These are phyloP conservation scores for Leccinum pellstonianum DNA, from an alignment of 768 basidiomycete genomes.

Conservation along the genomic window DNA sequence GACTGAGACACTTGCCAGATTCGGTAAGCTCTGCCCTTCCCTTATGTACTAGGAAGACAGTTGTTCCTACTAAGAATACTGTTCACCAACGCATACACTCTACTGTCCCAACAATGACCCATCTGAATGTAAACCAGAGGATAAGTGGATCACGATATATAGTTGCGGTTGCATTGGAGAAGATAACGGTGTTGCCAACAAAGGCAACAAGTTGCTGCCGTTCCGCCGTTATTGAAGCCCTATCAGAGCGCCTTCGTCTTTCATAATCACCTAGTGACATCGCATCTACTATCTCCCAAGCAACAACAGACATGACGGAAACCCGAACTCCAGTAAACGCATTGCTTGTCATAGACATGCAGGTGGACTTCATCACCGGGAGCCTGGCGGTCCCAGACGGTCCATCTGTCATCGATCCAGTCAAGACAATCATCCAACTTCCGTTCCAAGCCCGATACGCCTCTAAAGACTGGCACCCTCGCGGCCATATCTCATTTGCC, in stretches of 20 bases:
- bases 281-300: not conserved
- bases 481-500: slow-evolving; percentile 71
- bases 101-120: not conserved
- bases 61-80: not conserved
- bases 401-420: slow-evolving; percentile 50
- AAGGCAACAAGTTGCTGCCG: not conserved
- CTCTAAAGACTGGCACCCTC: slow-evolving; percentile 60
- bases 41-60: too few relatives aligned
- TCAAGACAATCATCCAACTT: slow-evolving; percentile 57
- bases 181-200: not conserved
- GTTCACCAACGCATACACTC: not conserved
- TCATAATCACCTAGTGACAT: not conserved
- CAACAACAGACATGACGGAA: slow-evolving; percentile 18
- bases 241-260: not conserved
- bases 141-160: not conserved
- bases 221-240: not conserved
- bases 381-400: slow-evolving; percentile 69
- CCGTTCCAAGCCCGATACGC: slow-evolving; percentile 53
- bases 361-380: slow-evolving; percentile 80
- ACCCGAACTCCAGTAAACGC: slow-evolving; percentile 34
- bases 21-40: not conserved
- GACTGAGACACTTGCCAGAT: not conserved
- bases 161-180: too few relatives aligned
- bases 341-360: slow-evolving; percentile 74
- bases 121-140: not conserved